Evolutionary conservation across 2,329 filamentous ascomycete species (phyloP).

Genomic region (Penicillium brasilianum): DNA sequence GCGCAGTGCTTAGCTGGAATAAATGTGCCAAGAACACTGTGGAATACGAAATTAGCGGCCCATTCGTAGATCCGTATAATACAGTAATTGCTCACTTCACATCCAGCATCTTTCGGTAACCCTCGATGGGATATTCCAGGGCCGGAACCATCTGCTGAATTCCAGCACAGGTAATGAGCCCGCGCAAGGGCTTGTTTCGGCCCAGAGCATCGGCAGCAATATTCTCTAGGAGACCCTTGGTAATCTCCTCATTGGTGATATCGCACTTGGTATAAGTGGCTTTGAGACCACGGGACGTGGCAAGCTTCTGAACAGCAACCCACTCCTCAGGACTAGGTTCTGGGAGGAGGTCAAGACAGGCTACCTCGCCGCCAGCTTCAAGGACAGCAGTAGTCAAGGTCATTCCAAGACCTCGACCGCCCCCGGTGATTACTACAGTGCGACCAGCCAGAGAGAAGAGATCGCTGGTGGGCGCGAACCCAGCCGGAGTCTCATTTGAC

Average conservation of each 20-base stretch:
- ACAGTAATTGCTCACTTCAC: constrained; percentile 34
- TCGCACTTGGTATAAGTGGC: constrained; percentile 54
- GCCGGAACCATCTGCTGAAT: constrained; percentile 56
- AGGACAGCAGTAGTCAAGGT: constrained; percentile 56
- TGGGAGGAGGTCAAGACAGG: constrained; percentile 54
- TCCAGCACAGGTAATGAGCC: constrained; percentile 54
- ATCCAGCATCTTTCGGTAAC: constrained; percentile 42
- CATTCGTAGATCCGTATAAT: too few relatives aligned
- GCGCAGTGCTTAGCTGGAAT: constrained; percentile 42
- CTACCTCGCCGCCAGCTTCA: constrained; percentile 57
- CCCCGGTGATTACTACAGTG: constrained; percentile 55
- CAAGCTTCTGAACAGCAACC: constrained; percentile 50
- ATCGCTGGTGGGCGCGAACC: constrained; percentile 28
- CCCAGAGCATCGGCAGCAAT: constrained; percentile 37
- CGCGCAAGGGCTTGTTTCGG: constrained; percentile 30
- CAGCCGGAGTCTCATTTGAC: constrained; percentile 38
- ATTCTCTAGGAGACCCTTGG: constrained; percentile 43
- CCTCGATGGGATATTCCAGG: constrained; percentile 51
- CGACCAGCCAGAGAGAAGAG: constrained; percentile 55
- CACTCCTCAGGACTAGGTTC: constrained; percentile 44
- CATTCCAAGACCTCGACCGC: constrained; percentile 58
- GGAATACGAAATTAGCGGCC: background rate
- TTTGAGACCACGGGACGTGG: constrained; percentile 40
- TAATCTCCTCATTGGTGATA: constrained; percentile 52
- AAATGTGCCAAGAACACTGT: constrained; percentile 43